Base-by-base conservation (phyloP, 2,329 filamentous ascomycete genomes). In the Mollisiaceae sp. region DNA sequence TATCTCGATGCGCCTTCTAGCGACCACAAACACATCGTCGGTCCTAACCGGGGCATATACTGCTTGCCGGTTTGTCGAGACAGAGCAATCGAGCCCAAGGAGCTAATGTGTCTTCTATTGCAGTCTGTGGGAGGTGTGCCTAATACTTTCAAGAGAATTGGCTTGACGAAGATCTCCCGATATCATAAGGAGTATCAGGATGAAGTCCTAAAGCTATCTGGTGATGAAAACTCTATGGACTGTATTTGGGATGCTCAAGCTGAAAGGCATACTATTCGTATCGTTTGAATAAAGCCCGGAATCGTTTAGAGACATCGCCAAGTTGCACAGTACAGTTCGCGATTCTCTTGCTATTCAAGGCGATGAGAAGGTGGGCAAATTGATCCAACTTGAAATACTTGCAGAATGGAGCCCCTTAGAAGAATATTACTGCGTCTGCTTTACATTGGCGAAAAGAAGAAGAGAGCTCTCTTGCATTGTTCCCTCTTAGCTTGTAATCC, bases 201-300 rank as follows among this genome's bases (percentile, higher is more conserved):
- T 24, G 38, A 59, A 39, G 20, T 63, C 2, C 20, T 63, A 12
- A 22, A 47, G 39, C 15, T 63, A n/a, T 32, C 50, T 41, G 52
- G 24, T 2, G 52, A 63, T 47, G 52, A 58, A 43, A 38, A 32
- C 2, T 43, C 11, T 1, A 55, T 57, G 52, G 43, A 52, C 12
- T 55, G 60, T 55, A 32, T 43, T 57, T 58, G 60, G 60, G 60
- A 63, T 50, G 11, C 52, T 27, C 20, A 35, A 22, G 50, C 36
- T 43, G 27, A 36, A n/a, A 35, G 36, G 43, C 52, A 63, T 41
- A 63, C 60, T 32, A 47, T 57, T 36, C 52, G 60, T 45, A 47
- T 63, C 20, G 24, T 58, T 36, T 45, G 62, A 77, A 18, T 39
- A 39, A 15, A 45, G 12, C n/a, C n/a, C n/a, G n/a, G n/a, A n/a